phyloP scores from a whole-genome alignment of 768 basidiomycete species.

The Calocybe indica region DNA sequence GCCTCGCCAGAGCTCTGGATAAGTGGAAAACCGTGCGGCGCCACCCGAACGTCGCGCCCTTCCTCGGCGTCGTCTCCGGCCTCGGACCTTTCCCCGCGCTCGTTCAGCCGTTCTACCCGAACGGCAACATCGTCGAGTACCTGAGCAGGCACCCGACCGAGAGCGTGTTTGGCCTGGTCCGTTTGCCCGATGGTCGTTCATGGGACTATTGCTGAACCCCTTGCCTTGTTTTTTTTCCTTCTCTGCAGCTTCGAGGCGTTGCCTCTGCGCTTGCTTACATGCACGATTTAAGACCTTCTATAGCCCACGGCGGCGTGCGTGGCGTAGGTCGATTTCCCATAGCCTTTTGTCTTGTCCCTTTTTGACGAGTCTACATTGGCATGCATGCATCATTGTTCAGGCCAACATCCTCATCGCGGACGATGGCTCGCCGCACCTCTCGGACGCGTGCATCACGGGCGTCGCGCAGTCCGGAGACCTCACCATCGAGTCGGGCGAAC shows the following conservation, averaged over 20 bases:
- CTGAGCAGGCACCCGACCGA: slow-evolving; percentile 4
- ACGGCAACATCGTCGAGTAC: slow-evolving; percentile 11
- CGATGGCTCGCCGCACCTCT: slow-evolving; percentile 11
- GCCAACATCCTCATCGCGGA: slow-evolving; percentile 19
- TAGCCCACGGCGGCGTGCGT: slow-evolving; percentile 20
- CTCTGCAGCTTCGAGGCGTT: slow-evolving; percentile 12
- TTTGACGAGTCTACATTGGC: too few species aligned
- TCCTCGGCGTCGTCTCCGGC: slow-evolving; percentile 9
- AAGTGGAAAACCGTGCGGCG: slow-evolving; percentile 11
- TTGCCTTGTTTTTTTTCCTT: background rate
- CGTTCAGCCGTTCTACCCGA: slow-evolving; percentile 5
- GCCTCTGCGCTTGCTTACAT: slow-evolving; percentile 18
- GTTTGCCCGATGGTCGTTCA: too few species aligned
- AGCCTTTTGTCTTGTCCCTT: background rate
- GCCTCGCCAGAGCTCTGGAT: slow-evolving; percentile 2
- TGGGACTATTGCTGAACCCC: background rate
- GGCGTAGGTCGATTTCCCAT: slow-evolving; percentile 14
- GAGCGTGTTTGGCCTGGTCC: too few species aligned
- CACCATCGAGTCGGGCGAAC: slow-evolving; percentile 2
- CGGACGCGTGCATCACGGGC: slow-evolving; percentile 14
- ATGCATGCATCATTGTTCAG: slow-evolving; percentile 4
- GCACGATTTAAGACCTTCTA: slow-evolving; percentile 17
- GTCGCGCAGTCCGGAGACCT: slow-evolving; percentile 6
- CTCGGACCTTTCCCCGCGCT: slow-evolving; percentile 9
- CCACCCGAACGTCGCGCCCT: slow-evolving; percentile 12